phyloP scores from a whole-genome alignment of 2,329 filamentous ascomycete genomes.

The Nemania bipapillata region DNA sequence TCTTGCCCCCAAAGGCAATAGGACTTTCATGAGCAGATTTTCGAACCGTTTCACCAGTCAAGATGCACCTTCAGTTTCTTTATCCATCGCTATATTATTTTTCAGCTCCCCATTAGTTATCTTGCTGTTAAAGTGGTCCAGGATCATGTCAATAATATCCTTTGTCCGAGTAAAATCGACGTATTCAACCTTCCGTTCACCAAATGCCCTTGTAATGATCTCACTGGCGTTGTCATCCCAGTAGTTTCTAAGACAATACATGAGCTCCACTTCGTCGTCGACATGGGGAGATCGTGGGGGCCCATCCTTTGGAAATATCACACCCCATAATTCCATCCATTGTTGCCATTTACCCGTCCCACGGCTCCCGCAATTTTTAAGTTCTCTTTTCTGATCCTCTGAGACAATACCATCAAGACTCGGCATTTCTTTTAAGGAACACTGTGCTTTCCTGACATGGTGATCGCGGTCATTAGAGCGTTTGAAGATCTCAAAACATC shows the following conservation, averaged over 20 bases:
- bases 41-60: neutral
- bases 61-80: neutral
- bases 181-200: neutral
- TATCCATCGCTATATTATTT: neutral
- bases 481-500: conserved; percentile 14
- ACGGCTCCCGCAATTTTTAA: conserved; percentile 16
- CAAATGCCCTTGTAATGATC: conserved; percentile 7
- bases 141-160: neutral
- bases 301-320: conserved; percentile 19
- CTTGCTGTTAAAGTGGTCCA: conserved; percentile 15
- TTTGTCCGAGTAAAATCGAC: neutral
- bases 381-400: conserved; percentile 10
- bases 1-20: neutral
- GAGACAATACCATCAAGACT: conserved; percentile 13
- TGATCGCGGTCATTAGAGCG: conserved; percentile 7
- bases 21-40: neutral
- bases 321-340: conserved; percentile 19
- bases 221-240: conserved; percentile 18
- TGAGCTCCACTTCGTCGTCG: conserved; percentile 7
- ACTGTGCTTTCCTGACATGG: conserved; percentile 14
- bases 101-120: neutral
- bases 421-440: conserved; percentile 3
- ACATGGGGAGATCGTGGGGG: conserved; percentile 17
- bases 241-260: conserved; percentile 13
- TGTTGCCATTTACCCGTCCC: conserved; percentile 19